Percentiles rank a stretch among this genome's conserved stretches.
phyloP scores from a whole-genome alignment of 192 early-diverging fungal genomes.

The Umbelopsis sp. region DNA sequence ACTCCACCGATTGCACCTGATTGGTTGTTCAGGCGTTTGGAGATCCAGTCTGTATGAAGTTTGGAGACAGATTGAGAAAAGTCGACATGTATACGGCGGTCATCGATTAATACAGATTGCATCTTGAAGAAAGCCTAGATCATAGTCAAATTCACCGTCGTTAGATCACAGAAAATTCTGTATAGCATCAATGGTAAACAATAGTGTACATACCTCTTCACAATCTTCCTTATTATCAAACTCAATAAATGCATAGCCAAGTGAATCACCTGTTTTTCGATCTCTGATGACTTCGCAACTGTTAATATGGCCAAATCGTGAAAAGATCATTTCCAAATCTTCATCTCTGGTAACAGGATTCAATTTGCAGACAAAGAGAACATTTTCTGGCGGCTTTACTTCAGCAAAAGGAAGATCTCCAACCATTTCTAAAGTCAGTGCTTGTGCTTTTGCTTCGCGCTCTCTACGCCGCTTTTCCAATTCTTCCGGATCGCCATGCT shows the following conservation, averaged over 20 bases:
- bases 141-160: background rate
- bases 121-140: constrained; percentile 88
- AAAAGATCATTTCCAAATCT: constrained; percentile 92
- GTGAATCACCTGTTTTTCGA: constrained; percentile 74
- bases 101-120: constrained; percentile 96
- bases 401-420: constrained; percentile 97
- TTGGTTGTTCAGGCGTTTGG: constrained; percentile 42
- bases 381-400: constrained; percentile 95
- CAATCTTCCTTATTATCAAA: constrained; percentile 85
- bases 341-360: constrained; percentile 89
- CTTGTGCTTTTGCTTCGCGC: constrained; percentile 79
- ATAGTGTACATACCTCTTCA: constrained; percentile 57
- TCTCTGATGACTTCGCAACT: constrained; percentile 94
- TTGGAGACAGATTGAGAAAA: constrained; percentile 96
- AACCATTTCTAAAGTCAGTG: constrained; percentile 96
- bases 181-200: background rate
- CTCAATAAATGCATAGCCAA: constrained; percentile 97
- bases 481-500: constrained; percentile 60
- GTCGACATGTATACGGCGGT: constrained; percentile 94
- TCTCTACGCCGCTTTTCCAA: constrained; percentile 66
- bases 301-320: constrained; percentile 83
- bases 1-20: constrained; percentile 45
- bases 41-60: constrained; percentile 78
- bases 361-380: constrained; percentile 94
- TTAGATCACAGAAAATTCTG: background rate